These are phyloP conservation scores for Beauveria rudraprayagi DNA, from an alignment of 2,329 filamentous ascomycete genomes.

Conservation along the genomic window DNA sequence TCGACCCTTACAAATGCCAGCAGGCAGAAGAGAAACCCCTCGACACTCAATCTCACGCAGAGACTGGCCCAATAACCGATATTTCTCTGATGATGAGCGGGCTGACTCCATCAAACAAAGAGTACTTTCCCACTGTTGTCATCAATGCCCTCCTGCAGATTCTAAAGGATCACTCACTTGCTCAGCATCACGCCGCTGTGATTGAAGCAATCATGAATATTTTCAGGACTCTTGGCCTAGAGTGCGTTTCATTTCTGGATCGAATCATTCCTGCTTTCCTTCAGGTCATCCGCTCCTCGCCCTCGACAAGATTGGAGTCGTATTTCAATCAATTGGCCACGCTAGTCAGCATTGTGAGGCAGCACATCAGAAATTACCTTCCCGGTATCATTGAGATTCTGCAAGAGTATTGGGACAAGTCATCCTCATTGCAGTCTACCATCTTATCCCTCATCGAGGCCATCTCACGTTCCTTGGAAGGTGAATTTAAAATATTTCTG, in stretches of 20 bases:
- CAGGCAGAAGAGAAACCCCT: conserved; percentile 86
- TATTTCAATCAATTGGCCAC: conserved; percentile 97
- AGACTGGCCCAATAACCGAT: conserved; percentile 68
- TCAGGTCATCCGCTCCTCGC: conserved; percentile 75
- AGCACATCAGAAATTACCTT: conserved; percentile 89
- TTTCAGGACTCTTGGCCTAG: conserved; percentile 89
- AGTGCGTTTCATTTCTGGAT: conserved; percentile 90
- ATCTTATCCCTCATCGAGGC: conserved; percentile 89
- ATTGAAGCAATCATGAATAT: conserved; percentile 99
- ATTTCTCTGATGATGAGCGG: conserved; percentile 98
- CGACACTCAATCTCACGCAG: conserved; percentile 62
- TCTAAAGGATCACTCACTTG: conserved; percentile 80
- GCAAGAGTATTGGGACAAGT: conserved; percentile 82
- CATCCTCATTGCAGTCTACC: conserved; percentile 75
- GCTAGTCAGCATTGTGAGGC: conserved; percentile 87
- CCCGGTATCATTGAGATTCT: conserved; percentile 80
- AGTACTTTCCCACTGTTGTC: conserved; percentile 96
- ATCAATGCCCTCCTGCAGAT: conserved; percentile 93
- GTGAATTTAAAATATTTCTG: conserved; percentile 95
- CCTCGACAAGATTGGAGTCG: conserved; percentile 72
- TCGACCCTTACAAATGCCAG: conserved; percentile 95
- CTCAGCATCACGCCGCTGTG: conserved; percentile 85
- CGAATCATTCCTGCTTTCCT: conserved; percentile 94
- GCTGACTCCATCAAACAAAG: conserved; percentile 90
- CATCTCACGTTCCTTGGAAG: conserved; percentile 86